A percentile compares a stretch with the other conserved stretches of the same genome.
Conservation (phyloP, 108 stramenopile genomes). For the Skeletonema marinoi region DNA sequence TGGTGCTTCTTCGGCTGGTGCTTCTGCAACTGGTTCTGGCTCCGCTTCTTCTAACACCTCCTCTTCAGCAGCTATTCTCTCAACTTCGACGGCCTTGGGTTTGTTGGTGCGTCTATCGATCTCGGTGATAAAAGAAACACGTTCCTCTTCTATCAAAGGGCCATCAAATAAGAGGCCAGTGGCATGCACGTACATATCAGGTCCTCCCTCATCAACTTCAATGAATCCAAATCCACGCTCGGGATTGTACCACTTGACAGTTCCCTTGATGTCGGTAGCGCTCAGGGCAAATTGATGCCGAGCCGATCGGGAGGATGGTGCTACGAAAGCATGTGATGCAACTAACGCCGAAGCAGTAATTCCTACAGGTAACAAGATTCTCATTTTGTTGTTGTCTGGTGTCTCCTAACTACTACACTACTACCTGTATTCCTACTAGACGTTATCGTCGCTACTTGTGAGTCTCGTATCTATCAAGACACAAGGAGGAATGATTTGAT, state of each 20-base stretch:
- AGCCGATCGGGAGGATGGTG: slow-evolving; percentile 1
- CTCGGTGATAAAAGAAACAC: slow-evolving; percentile 24
- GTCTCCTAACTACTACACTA: no score
- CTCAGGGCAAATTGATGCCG: neutral
- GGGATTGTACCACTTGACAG: slow-evolving; percentile 46
- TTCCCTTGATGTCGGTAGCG: slow-evolving; percentile 27
- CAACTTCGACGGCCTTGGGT: slow-evolving; percentile 40
- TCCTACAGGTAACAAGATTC: neutral
- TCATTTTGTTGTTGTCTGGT: neutral
- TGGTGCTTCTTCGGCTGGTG: neutral
- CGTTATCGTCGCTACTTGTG: no score
- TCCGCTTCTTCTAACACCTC: slow-evolving; percentile 1
- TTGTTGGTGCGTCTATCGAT: slow-evolving; percentile 40
- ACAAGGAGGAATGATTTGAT: no score
- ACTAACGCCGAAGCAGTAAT: neutral
- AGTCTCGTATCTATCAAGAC: no score
- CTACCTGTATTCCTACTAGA: no score
- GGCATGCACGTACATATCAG: slow-evolving; percentile 50
- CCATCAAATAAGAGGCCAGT: slow-evolving; percentile 27
- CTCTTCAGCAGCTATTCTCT: slow-evolving; percentile 7
- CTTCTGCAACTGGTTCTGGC: neutral
- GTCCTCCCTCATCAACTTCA: slow-evolving; percentile 40
- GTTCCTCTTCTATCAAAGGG: slow-evolving; percentile 29
- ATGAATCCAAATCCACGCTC: slow-evolving; percentile 46
- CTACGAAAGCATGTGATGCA: neutral